Conservation (phyloP, 2,329 filamentous ascomycete genomes). For the Colletotrichum graminicola region DNA sequence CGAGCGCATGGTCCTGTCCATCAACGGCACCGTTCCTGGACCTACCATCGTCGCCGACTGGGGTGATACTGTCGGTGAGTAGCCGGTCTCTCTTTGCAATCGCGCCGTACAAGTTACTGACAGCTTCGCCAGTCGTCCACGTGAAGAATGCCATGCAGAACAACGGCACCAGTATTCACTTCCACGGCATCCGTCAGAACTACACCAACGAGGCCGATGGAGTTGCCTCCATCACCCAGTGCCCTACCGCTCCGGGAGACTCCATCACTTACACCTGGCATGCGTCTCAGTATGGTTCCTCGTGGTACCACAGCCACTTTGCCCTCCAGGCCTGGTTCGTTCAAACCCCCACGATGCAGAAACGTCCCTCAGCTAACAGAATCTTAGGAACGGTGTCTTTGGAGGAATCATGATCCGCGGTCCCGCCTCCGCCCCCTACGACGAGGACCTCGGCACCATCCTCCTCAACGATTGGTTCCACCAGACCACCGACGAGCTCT, state of each 20-base stretch:
- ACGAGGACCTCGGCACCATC: slow-evolving; percentile 71
- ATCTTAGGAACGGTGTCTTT: slow-evolving; percentile 59
- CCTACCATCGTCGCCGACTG: slow-evolving; percentile 68
- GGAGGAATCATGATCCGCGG: slow-evolving; percentile 73
- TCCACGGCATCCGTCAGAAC: slow-evolving; percentile 70
- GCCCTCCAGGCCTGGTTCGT: slow-evolving; percentile 59
- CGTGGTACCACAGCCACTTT: slow-evolving; percentile 74
- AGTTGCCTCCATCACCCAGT: slow-evolving; percentile 63
- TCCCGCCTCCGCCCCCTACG: slow-evolving; percentile 68
- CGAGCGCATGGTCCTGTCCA: slow-evolving; percentile 54
- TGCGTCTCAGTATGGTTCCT: slow-evolving; percentile 66
- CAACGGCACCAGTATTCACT: slow-evolving; percentile 65
- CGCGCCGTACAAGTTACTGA: slow-evolving; percentile 35
- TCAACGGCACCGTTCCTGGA: slow-evolving; percentile 71
- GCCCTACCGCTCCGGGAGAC: slow-evolving; percentile 64
- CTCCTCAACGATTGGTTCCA: slow-evolving; percentile 72
- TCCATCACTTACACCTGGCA: slow-evolving; percentile 69
- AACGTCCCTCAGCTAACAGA: slow-evolving; percentile 44
- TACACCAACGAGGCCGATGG: slow-evolving; percentile 68
- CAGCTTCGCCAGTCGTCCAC: slow-evolving; percentile 53
- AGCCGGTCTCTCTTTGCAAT: slow-evolving; percentile 34
- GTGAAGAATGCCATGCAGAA: slow-evolving; percentile 65
- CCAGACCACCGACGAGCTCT: slow-evolving; percentile 54
- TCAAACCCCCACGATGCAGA: neutral
- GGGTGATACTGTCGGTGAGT: slow-evolving; percentile 48